Base-by-base conservation (phyloP, 1,284 basidiomycete species). In the Mycena sp. region DNA sequence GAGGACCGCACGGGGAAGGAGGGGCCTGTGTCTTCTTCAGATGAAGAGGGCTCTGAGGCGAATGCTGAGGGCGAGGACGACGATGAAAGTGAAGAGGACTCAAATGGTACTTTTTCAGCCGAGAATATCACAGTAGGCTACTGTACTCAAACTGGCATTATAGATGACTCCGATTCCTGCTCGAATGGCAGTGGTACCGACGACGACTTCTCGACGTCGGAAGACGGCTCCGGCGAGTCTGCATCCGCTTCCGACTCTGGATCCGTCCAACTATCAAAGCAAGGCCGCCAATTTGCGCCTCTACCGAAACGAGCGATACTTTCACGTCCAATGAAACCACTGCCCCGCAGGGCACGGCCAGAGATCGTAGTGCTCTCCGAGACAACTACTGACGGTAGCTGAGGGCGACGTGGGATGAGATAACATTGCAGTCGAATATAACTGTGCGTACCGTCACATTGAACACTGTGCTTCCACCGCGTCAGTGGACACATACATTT, bases 301-400 rank as follows among this genome's bases (percentile, higher is more conserved):
- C 59, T 65, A 6, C 64, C 64, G 9, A 58, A 55, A 58, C 63
- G 63, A 30, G 63, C 58, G 21, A 19, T 63, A n/a, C 43, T 58
- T 30, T 45, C 50, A 26, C 61, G 61, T 4, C 12, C 35, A 29
- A 49, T 51, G 7, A 48, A 53, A 44, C 55, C 61, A 29, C 26
- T 63, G 19, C 61, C 55, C 17, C 43, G 30, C 5, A 45, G 50
- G 30, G 28, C 25, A 23, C 53, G 54, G 2, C 63, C 63, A 7
- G 59, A 61, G 41, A 65, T 65, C 21, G 55, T 65, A 2, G 64
- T 65, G n/a, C 29, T 65, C 21, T 54, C 59, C 2, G 64, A 61
- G 35, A 58, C 64, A 4, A 51, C 40, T 32, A 53, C 58, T 17
- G 25, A 45, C 19, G 9, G n/a, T 9, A 25, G 10, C 10, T 23